Percentiles rank a stretch among this genome's conserved stretches.
Conservation (phyloP, 208 protist species). For the Trypanosoma rangeli region DNA sequence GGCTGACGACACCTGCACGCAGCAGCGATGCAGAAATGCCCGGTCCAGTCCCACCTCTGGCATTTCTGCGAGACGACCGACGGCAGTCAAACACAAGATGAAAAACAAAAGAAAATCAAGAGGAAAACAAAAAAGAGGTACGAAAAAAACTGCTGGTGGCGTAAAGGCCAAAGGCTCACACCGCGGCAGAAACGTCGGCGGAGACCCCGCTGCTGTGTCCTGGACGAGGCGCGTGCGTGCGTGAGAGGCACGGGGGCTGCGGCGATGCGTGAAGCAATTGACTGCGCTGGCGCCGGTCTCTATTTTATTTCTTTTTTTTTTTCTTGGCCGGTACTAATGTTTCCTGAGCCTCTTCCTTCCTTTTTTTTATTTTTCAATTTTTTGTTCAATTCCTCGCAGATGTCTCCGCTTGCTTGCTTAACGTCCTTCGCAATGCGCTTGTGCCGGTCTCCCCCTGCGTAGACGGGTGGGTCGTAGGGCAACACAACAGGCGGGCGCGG, state of each 20-base stretch:
- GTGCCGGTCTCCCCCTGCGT: too few relatives aligned
- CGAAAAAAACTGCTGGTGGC: too few relatives aligned
- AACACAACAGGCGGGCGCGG: too few relatives aligned
- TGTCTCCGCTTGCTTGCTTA: conserved; percentile 7
- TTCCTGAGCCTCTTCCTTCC: not conserved
- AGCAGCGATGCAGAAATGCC: conserved; percentile 78
- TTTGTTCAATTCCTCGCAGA: conserved; percentile 4
- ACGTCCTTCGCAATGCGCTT: conserved; percentile 12
- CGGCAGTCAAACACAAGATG: too few relatives aligned
- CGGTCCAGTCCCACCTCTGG: conserved; percentile 39
- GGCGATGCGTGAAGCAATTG: not conserved
- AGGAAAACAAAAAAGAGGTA: too few relatives aligned
- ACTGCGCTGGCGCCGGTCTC: not conserved
- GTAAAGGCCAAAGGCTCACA: too few relatives aligned
- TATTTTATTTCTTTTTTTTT: not conserved
- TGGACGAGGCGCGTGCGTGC: too few relatives aligned
- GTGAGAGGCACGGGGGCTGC: not conserved
- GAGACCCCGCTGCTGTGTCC: too few relatives aligned
- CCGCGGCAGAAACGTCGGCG: too few relatives aligned
- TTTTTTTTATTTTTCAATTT: not conserved
- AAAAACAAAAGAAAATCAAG: too few relatives aligned
- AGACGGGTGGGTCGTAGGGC: too few relatives aligned
- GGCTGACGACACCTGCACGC: conserved; percentile 77
- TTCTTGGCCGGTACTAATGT: not conserved
- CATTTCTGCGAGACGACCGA: conserved; percentile 22